These are phyloP conservation scores for Xenoacremonium recifei DNA, from an alignment of 2,329 filamentous ascomycete genomes.

Conservation along the genomic window DNA sequence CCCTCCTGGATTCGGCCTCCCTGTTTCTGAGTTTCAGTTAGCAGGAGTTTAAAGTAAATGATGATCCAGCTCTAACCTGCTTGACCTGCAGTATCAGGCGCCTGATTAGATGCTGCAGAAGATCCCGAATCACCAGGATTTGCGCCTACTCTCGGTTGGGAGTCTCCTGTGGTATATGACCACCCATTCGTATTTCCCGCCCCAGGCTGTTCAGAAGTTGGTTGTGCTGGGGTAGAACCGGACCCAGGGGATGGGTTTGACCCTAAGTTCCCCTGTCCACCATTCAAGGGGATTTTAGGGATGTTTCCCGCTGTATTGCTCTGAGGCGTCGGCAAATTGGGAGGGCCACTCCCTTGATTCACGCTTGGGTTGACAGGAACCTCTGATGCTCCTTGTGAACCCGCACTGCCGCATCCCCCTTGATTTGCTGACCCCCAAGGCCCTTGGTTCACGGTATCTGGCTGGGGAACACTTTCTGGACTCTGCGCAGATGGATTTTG, in stretches of 20 bases:
- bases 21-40: background rate
- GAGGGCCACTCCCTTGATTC: too few relatives aligned
- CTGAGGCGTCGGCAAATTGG: too few relatives aligned
- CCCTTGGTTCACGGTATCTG: background rate
- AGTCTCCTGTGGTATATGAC: background rate
- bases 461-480: background rate
- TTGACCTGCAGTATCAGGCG: background rate
- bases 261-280: background rate
- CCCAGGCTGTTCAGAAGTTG: background rate
- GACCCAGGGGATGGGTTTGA: too few relatives aligned
- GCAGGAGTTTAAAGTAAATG: background rate
- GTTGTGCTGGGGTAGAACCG: background rate
- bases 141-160: background rate
- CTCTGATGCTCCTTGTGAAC: background rate
- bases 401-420: background rate
- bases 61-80: background rate
- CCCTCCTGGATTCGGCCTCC: background rate
- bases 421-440: background rate
- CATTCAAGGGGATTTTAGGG: background rate
- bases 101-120: background rate
- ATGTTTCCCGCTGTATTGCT: background rate
- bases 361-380: background rate
- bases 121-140: background rate
- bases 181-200: background rate
- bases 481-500: background rate